Evolutionary conservation across 208 protist genomes (phyloP), one percentile per base, ranked within the genome.

Genomic region (Wallacemonas sp.): DNA sequence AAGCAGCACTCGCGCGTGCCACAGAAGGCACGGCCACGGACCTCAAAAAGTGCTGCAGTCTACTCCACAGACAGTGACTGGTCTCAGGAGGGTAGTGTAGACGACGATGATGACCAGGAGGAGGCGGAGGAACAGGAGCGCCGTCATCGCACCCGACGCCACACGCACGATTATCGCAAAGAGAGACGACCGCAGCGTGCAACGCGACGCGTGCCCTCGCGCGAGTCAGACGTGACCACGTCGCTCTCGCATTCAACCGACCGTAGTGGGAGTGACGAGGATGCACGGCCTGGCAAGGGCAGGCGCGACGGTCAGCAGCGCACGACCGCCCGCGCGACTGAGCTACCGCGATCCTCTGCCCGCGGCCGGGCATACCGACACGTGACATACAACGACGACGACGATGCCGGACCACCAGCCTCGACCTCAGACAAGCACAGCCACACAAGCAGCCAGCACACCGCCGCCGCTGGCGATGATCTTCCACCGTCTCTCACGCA

Each of bases 161-260:
- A n/a, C n/a, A n/a, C n/a, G n/a, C n/a, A n/a, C n/a, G n/a, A n/a
- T n/a, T n/a, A 19, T 57, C 44, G 30, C 56, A 23, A 64, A 32
- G 32, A 67, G 17, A 21, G 24, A 24, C 12, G 67, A 43, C n/a
- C 27, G 27, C 46, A 68, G 62, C 29, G 62, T 30, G 17, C 49
- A 41, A 6, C 36, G 36, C 36, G 14, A 41, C 36, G 14, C 36
- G 36, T 14, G 14, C 36, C 36, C 9, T 17, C 36, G 36, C 36
- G 36, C 36, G 9, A 14, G 9, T 41, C 14, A 6, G 36, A 6
- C 36, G 14, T 41, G 9, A 6, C 6, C 36, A 41, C 14, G 9
- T 41, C 14, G 21, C 46, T 8, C 17, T 23, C 38, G 24, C 21
- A 14, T 23, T 38, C 33, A 70, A 30, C 14, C 52, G 4, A 38